Percentiles rank a stretch among this genome's conserved stretches.
Conservation (phyloP, 2,329 filamentous ascomycete species). For the Didymella lethalis region DNA sequence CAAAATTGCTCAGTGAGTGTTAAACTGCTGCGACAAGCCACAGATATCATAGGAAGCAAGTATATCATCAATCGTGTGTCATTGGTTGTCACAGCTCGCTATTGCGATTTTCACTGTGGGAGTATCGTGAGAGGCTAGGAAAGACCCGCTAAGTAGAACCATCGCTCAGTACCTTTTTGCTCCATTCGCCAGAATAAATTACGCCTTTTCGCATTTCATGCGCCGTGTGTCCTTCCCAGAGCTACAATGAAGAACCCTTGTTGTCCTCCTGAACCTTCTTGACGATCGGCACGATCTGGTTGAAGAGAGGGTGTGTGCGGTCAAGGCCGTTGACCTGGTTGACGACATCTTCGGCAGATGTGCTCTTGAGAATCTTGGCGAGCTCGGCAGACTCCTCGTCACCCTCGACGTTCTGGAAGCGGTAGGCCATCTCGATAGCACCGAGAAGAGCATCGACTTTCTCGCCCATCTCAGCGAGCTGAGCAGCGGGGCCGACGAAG, state of each 20-base stretch:
- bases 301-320: conserved; percentile 77
- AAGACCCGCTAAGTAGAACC: conserved; percentile 23
- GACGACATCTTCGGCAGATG: conserved; percentile 77
- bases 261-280: conserved; percentile 73
- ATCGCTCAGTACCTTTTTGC: conserved; percentile 23
- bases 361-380: conserved; percentile 81
- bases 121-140: conserved; percentile 22
- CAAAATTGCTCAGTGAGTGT: not conserved
- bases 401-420: conserved; percentile 91
- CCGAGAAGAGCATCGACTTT: conserved; percentile 77
- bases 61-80: conserved; percentile 14
- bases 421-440: conserved; percentile 88
- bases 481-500: conserved; percentile 89
- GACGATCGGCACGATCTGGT: conserved; percentile 77
- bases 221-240: not conserved
- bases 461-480: conserved; percentile 83
- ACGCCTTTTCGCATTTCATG: conserved; percentile 12
- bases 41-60: not conserved
- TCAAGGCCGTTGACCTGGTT: conserved; percentile 83
- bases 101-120: conserved; percentile 16
- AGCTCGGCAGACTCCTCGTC: conserved; percentile 90
- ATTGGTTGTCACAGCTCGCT: conserved; percentile 22
- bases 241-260: conserved; percentile 23
- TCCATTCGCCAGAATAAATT: conserved; percentile 21
- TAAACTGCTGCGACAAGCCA: not conserved